Conservation (phyloP, 257 asterid species). For the Solanum arcanum region DNA sequence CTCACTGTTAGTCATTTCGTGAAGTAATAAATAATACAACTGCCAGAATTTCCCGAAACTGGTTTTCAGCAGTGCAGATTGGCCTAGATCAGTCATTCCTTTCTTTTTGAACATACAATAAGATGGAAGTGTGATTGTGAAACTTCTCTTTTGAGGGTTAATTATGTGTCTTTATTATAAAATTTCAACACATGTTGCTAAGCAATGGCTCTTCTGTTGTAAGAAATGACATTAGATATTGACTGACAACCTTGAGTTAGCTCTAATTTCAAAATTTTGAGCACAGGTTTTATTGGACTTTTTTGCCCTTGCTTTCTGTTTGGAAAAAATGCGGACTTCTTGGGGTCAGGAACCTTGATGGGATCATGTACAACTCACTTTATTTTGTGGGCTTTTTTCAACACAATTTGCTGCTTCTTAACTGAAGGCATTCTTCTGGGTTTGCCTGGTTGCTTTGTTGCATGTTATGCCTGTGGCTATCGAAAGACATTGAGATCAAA, state of each 20-base stretch:
- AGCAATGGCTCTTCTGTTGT: not conserved
- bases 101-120: not conserved
- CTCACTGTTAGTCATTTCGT: not conserved
- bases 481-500: constrained; percentile 63
- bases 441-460: constrained; percentile 85
- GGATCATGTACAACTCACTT: constrained; percentile 77
- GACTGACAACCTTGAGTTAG: not conserved
- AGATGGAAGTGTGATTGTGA: not conserved
- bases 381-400: constrained; percentile 61
- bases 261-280: constrained; percentile 4
- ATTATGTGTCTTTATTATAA: not conserved
- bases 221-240: not conserved
- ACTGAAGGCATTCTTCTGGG: constrained; percentile 70
- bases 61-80: not conserved
- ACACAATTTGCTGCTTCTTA: constrained; percentile 65
- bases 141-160: not conserved
- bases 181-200: not conserved
- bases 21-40: not conserved
- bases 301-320: constrained; percentile 85
- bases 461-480: constrained; percentile 86
- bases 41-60: not conserved
- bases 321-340: constrained; percentile 62
- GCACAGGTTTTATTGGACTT: constrained; percentile 66
- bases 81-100: not conserved
- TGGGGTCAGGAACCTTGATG: constrained; percentile 34